Percentiles rank a stretch among this genome's conserved stretches.
phyloP scores from a whole-genome alignment of 768 basidiomycete species.

The Pleurotus cornucopiae region DNA sequence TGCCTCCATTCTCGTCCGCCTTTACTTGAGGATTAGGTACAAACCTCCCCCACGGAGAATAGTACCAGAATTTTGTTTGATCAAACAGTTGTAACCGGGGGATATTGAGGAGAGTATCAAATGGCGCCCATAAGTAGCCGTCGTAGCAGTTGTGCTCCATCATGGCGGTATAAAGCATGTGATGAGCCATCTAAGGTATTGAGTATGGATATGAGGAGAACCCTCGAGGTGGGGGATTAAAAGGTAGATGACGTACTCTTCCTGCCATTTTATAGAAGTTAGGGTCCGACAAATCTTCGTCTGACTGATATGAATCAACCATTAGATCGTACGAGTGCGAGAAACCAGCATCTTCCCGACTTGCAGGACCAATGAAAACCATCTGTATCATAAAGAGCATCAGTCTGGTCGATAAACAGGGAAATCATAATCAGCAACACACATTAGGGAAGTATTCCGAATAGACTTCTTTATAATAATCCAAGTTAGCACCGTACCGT shows the following conservation, averaged over 20 bases:
- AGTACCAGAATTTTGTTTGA: slow-evolving; percentile 44
- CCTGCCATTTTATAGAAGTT: slow-evolving; percentile 39
- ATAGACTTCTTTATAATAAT: slow-evolving; percentile 43
- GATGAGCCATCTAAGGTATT: slow-evolving; percentile 39
- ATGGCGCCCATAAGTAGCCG: slow-evolving; percentile 50
- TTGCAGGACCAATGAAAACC: slow-evolving; percentile 43
- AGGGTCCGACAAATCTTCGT: slow-evolving; percentile 35
- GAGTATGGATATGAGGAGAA: background rate
- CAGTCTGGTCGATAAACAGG: background rate
- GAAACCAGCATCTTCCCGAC: slow-evolving; percentile 42
- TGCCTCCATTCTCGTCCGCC: background rate
- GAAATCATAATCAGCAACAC: slow-evolving; percentile 11
- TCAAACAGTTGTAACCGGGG: slow-evolving; percentile 43
- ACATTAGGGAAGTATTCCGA: slow-evolving; percentile 47
- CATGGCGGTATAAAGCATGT: slow-evolving; percentile 47
- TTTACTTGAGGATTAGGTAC: slow-evolving; percentile 34
- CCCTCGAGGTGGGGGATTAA: no score
- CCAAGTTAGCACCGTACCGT: slow-evolving; percentile 41
- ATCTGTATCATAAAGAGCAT: slow-evolving; percentile 24
- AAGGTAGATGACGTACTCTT: slow-evolving; percentile 22
- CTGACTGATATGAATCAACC: slow-evolving; percentile 41
- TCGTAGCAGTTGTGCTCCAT: slow-evolving; percentile 40
- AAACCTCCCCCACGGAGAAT: slow-evolving; percentile 40
- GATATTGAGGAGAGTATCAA: slow-evolving; percentile 45
- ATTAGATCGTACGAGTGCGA: slow-evolving; percentile 45